phyloP scores from a whole-genome alignment of 2,329 filamentous ascomycete species.

The Aspergillus terreus region DNA sequence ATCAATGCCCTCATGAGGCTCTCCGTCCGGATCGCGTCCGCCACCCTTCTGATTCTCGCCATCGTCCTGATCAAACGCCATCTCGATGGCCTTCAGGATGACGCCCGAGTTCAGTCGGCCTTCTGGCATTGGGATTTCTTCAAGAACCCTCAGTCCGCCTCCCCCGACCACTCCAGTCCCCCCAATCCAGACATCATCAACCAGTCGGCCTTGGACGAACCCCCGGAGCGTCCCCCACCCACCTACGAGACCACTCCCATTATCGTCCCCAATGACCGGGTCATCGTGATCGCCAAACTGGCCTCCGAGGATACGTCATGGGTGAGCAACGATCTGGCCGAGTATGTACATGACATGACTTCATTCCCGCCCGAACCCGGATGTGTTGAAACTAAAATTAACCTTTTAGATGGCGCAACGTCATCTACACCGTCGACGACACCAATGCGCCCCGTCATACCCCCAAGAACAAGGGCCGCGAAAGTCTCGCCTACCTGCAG shows the following conservation, averaged over 20 bases:
- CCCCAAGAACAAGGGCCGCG: constrained; percentile 42
- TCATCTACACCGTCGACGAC: constrained; percentile 43
- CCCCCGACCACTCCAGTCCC: constrained; percentile 12
- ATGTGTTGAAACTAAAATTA: neutral
- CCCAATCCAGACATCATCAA: constrained; percentile 5
- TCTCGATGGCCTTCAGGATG: constrained; percentile 15
- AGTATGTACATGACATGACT: constrained; percentile 29
- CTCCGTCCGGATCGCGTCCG: constrained; percentile 24
- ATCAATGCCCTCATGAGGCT: constrained; percentile 23
- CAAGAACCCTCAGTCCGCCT: no score
- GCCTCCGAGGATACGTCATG: constrained; percentile 44
- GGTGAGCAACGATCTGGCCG: constrained; percentile 41
- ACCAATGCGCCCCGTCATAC: constrained; percentile 26
- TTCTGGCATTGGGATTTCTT: constrained; percentile 19
- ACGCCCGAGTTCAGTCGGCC: constrained; percentile 15
- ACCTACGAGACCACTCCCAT: constrained; percentile 27
- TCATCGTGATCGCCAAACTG: constrained; percentile 43
- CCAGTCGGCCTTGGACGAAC: neutral
- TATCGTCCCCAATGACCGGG: constrained; percentile 34
- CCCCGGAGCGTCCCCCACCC: constrained; percentile 7
- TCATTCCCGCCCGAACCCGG: neutral
- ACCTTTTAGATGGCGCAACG: constrained; percentile 40
- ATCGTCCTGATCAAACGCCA: constrained; percentile 27
- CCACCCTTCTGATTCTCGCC: constrained; percentile 27
- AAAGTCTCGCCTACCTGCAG: constrained; percentile 45